phyloP scores from a whole-genome alignment of 73 alveolate genomes.

The Symbiodinium pilosum region DNA sequence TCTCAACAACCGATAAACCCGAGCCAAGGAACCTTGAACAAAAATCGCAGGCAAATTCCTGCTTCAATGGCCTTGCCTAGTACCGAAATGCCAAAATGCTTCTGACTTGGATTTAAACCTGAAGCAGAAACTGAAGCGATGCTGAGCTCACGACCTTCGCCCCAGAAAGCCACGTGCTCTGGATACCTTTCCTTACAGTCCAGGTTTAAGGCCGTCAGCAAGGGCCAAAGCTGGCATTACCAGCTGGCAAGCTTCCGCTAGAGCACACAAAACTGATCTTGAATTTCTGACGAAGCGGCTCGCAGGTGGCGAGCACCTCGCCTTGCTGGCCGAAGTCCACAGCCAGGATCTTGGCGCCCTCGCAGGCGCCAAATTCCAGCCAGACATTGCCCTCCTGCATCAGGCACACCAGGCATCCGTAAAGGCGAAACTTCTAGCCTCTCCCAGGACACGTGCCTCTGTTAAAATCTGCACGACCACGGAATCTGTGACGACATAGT shows the following conservation, averaged over 20 bases:
- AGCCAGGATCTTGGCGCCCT: constrained; percentile 30
- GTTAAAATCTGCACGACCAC: constrained; percentile 30
- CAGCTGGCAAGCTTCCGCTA: too few species aligned
- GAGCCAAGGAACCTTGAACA: too few species aligned
- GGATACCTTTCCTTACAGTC: not conserved
- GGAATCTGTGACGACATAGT: constrained; percentile 50
- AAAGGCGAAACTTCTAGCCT: not conserved
- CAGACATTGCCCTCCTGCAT: constrained; percentile 30
- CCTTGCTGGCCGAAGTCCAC: constrained; percentile 91
- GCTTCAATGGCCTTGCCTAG: too few species aligned
- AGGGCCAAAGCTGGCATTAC: too few species aligned
- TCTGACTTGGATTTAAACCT: too few species aligned
- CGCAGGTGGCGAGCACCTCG: constrained; percentile 67
- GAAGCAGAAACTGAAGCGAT: not conserved
- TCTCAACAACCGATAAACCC: too few species aligned
- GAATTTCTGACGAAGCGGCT: too few species aligned
- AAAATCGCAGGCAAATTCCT: too few species aligned
- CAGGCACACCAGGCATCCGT: not conserved
- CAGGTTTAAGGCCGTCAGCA: too few species aligned
- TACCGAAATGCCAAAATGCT: too few species aligned
- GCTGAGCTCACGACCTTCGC: not conserved
- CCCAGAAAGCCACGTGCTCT: not conserved
- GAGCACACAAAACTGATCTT: too few species aligned
- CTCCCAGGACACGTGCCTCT: not conserved
- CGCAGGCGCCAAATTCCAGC: constrained; percentile 68